Evolutionary conservation across 345 rosid species (phyloP).

Genomic region (Brassica nigra): DNA sequence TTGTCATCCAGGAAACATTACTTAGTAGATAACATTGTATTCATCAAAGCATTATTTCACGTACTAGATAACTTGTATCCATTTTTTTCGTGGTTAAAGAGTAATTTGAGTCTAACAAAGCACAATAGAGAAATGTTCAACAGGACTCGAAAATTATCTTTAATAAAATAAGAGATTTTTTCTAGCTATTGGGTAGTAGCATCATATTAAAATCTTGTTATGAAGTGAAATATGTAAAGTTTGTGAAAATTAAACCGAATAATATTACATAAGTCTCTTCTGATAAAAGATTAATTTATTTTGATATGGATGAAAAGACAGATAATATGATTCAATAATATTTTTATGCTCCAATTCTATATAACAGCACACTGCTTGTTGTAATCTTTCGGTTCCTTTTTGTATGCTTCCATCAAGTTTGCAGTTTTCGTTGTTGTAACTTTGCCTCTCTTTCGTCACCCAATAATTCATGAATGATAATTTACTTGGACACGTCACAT

Average conservation of each 20-base stretch:
- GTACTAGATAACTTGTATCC: neutral
- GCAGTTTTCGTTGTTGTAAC: constrained; percentile 67
- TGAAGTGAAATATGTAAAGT: too few relatives aligned
- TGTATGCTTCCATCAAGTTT: constrained; percentile 76
- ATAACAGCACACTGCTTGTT: constrained; percentile 5
- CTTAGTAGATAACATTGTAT: neutral
- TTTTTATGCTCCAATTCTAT: too few relatives aligned
- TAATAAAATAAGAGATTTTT: neutral
- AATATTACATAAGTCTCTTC: too few relatives aligned
- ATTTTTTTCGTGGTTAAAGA: neutral
- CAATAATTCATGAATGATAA: constrained; percentile 52
- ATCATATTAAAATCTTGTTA: too few relatives aligned
- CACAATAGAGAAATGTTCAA: constrained; percentile 31
- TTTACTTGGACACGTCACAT: neutral
- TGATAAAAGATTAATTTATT: too few relatives aligned
- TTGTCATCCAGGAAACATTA: neutral
- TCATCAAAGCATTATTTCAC: neutral
- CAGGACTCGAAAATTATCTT: constrained; percentile 30
- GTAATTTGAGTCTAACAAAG: neutral
- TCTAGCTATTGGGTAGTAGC: neutral
- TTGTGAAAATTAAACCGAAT: too few relatives aligned
- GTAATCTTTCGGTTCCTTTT: constrained; percentile 63
- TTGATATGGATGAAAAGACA: too few relatives aligned
- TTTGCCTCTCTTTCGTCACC: constrained; percentile 70
- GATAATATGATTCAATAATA: too few relatives aligned